These are phyloP conservation scores for Citrus sp. DNA, from an alignment of 345 rosid species.

Conservation along the genomic window DNA sequence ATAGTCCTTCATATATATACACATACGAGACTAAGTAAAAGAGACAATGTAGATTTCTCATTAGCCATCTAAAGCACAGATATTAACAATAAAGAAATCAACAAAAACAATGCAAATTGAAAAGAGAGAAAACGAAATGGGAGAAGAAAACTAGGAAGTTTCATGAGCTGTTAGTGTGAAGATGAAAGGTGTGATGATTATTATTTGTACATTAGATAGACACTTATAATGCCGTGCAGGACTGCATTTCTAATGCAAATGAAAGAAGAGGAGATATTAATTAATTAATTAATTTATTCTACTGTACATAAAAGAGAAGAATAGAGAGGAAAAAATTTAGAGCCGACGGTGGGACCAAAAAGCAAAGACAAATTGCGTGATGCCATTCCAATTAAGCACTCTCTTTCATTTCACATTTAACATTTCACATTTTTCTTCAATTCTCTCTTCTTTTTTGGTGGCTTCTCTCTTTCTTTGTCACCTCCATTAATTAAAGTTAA, in stretches of 20 bases:
- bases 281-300: background rate
- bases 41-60: background rate
- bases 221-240: constrained; percentile 22
- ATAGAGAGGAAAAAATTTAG: background rate
- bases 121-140: constrained; percentile 5
- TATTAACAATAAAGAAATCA: background rate
- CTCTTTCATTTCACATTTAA: constrained; percentile 24
- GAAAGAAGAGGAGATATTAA: background rate
- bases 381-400: constrained; percentile 32
- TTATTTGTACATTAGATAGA: background rate
- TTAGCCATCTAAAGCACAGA: background rate
- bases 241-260: constrained; percentile 1
- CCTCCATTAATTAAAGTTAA: constrained; percentile 18
- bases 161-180: background rate
- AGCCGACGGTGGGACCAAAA: constrained; percentile 31
- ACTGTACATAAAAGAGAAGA: background rate
- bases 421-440: constrained; percentile 13
- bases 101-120: background rate
- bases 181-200: too few species aligned
- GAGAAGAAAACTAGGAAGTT: constrained; percentile 27
- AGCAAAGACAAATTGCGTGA: constrained; percentile 33
- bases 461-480: constrained; percentile 30
- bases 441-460: constrained; percentile 15
- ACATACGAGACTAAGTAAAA: constrained; percentile 3
- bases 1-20: background rate